phyloP scores from a whole-genome alignment of 331 rosid species.

The Spiraea crenata region DNA sequence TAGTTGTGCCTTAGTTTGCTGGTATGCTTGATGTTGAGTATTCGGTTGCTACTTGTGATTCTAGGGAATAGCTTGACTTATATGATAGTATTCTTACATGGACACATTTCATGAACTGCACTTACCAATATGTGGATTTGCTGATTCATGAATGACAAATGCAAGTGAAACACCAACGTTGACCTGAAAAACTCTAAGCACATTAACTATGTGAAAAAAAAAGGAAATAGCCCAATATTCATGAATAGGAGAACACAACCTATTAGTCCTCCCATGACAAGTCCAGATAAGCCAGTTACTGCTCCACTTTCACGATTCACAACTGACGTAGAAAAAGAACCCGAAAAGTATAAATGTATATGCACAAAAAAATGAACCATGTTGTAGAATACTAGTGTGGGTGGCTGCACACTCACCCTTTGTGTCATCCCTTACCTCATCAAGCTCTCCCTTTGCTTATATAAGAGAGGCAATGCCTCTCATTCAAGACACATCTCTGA shows the following conservation, averaged over 20 bases:
- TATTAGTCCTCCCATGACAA: constrained; percentile 74
- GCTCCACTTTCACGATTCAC: constrained; percentile 96
- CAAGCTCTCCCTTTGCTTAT: no score
- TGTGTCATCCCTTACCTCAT: no score
- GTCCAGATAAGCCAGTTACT: constrained; percentile 82
- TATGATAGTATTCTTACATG: no score
- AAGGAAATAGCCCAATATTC: not conserved
- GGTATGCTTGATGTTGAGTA: no score
- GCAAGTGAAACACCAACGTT: constrained; percentile 94
- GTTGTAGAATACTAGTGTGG: no score
- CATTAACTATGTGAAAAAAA: not conserved
- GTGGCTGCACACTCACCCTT: no score
- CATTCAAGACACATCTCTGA: no score
- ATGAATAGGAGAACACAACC: constrained; percentile 73
- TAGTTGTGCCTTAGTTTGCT: no score
- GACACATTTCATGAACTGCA: constrained; percentile 25
- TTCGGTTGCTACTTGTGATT: no score
- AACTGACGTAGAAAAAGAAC: constrained; percentile 98
- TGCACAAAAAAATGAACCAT: constrained; percentile 88
- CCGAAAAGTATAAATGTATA: constrained; percentile 30
- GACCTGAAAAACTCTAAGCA: constrained; percentile 46
- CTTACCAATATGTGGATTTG: constrained; percentile 97
- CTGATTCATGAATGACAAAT: constrained; percentile 96
- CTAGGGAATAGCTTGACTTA: no score
- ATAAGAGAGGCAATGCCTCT: no score